Evolutionary conservation across 2,329 filamentous ascomycete species (phyloP).

Genomic region (Paecilomyces niveus): DNA sequence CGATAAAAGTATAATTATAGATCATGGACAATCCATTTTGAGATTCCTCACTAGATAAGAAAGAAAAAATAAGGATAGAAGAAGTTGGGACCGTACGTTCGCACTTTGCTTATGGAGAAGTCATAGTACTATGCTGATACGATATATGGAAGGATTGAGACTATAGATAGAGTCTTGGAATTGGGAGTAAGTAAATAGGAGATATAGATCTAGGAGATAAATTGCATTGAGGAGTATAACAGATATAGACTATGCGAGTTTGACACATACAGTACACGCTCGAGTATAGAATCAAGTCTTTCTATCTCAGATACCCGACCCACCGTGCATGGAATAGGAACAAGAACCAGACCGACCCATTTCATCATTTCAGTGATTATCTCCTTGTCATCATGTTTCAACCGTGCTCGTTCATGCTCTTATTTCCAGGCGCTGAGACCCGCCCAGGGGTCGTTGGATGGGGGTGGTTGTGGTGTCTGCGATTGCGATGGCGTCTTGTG

Average conservation of each 20-base stretch:
- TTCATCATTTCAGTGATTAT: background rate
- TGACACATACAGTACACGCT: background rate
- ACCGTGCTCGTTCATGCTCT: constrained; percentile 2
- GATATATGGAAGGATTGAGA: too few species aligned
- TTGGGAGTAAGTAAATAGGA: too few species aligned
- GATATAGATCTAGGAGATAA: background rate
- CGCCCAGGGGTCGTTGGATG: constrained; percentile 57
- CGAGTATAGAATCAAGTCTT: background rate
- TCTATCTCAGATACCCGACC: background rate
- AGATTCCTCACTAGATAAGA: too few species aligned
- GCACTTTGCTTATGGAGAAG: too few species aligned
- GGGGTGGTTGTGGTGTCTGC: constrained; percentile 22
- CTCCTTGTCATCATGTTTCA: background rate
- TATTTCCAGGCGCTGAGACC: constrained; percentile 64
- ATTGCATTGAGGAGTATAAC: background rate
- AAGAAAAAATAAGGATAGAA: too few species aligned
- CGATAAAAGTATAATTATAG: too few species aligned
- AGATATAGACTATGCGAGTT: background rate
- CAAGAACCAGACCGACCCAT: background rate
- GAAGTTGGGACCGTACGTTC: too few species aligned
- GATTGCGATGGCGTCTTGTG: constrained; percentile 32
- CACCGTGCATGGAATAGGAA: background rate
- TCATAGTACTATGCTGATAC: too few species aligned
- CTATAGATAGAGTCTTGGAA: too few species aligned
- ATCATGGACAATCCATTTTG: too few species aligned